A percentile compares a stretch with the other conserved stretches of the same genome.
Evolutionary conservation across 2,329 filamentous ascomycete species (phyloP).

Genomic region (Microthyrium microscopicum): DNA sequence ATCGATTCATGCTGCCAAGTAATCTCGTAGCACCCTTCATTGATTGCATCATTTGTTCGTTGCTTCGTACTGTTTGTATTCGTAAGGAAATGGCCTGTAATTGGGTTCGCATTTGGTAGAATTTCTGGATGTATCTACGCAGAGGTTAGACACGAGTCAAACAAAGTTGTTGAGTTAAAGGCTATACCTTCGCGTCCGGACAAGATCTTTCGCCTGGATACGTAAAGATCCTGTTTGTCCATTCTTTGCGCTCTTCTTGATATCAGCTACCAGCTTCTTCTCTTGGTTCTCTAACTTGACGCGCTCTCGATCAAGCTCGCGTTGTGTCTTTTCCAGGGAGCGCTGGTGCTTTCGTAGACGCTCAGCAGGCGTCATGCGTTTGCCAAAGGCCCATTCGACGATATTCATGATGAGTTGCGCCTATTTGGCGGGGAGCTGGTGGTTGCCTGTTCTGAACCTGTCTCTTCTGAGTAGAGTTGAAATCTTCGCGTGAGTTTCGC

Average conservation of each 20-base stretch:
- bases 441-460: too few relatives aligned
- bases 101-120: constrained; percentile 95
- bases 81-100: constrained; percentile 88
- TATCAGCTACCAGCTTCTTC: constrained; percentile 89
- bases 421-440: too few relatives aligned
- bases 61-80: constrained; percentile 95
- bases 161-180: background rate
- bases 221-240: constrained; percentile 97
- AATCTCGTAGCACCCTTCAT: constrained; percentile 96
- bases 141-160: background rate
- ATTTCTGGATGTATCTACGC: constrained; percentile 81
- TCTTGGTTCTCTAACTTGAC: constrained; percentile 97
- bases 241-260: constrained; percentile 97
- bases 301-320: constrained; percentile 86
- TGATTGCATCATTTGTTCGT: constrained; percentile 99
- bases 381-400: constrained; percentile 97
- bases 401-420: constrained; percentile 54
- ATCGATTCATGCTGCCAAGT: constrained; percentile 89
- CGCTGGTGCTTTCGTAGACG: constrained; percentile 86
- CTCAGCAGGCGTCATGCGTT: constrained; percentile 95
- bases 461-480: too few relatives aligned
- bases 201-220: constrained; percentile 94
- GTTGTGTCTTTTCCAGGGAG: constrained; percentile 90
- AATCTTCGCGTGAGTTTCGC: too few relatives aligned
- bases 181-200: constrained; percentile 62